Evolutionary conservation across 2,329 filamentous ascomycete genomes (phyloP), one percentile per base, ranked within the genome.

Genomic region (Bipolaris victoriae): DNA sequence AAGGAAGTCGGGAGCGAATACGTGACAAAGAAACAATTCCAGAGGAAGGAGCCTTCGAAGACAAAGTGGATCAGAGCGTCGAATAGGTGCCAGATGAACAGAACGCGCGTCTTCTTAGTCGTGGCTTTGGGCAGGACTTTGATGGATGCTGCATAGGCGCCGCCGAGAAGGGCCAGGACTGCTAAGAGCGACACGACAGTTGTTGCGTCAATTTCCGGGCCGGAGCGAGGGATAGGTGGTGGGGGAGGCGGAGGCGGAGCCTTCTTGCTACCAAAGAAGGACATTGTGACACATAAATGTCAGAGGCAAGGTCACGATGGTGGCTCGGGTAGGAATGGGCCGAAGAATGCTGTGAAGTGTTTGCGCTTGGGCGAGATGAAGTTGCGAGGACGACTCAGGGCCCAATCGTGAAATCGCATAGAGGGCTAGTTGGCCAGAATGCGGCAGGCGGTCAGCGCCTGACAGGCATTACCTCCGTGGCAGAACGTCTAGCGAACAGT

Each of bases 51-150:
- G 52, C 92, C 93, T 80, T 98, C 94, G 74, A 98, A 90, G 75
- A 92, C 82, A 77, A 96, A 87, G 80, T 99, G 95, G 70, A 93
- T 94, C 41, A 97, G 84, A 31, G 91, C 91, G 76, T 97, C 93
- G 79, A 96, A 96, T 36, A 91, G 84, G 80, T 97, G 93, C 94
- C 94, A 97, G 78, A 96, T 85, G 83, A 97, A 97, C 63, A 97
- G 87, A 73, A 90, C 80, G 60, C 92, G 91, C 54, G 83, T 82
- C 49, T 87, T 84, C 36, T 79, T 73, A 1, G 84, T 78, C 10
- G 86, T 81, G 1, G 80, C 70, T 16, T 78, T 72, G 3, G 88
- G 85, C 24, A 90, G 81, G 9, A 84, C 72, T 40, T 70, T 67
- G 16, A 77, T 67, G 40, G 83, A 84, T 50, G 80, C 75, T 29